Conservation (phyloP, 768 basidiomycete species). For the Suillus ampliporus region DNA sequence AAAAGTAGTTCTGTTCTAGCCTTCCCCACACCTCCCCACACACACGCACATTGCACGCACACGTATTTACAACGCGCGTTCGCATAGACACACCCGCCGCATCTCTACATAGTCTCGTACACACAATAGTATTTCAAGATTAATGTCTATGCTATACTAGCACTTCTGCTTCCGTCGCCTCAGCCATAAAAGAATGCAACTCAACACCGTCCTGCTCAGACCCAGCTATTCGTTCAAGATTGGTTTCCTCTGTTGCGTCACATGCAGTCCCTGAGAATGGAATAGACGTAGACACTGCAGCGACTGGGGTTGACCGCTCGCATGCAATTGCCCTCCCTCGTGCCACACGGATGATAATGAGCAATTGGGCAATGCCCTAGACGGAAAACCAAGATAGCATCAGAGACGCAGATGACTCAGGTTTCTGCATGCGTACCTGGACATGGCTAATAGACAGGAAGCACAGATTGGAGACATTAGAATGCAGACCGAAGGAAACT, state of each 20-base stretch:
- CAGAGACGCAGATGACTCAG: not conserved
- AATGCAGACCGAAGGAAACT: constrained; percentile 23
- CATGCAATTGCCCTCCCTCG: not conserved
- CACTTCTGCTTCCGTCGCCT: not conserved
- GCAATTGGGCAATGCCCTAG: not conserved
- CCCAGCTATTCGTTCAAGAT: not conserved
- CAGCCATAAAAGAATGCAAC: not conserved
- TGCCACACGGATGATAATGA: constrained; percentile 2
- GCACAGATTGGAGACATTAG: constrained; percentile 28
- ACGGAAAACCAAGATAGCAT: not conserved
- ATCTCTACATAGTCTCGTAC: not conserved
- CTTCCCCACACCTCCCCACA: not conserved
- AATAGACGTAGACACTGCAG: not conserved
- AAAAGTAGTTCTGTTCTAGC: not conserved
- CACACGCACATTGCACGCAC: not conserved
- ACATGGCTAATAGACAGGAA: constrained; percentile 27
- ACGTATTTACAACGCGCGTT: not conserved
- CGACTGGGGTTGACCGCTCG: not conserved
- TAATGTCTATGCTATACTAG: not conserved
- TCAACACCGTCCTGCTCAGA: not conserved
- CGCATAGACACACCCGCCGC: not conserved
- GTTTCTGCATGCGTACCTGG: not conserved
- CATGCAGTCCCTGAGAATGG: not conserved
- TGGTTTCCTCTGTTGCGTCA: not conserved
- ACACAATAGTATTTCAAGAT: not conserved